Base-by-base conservation (phyloP, 1,139 yeast genomes). In the Kodamaea sp. region DNA sequence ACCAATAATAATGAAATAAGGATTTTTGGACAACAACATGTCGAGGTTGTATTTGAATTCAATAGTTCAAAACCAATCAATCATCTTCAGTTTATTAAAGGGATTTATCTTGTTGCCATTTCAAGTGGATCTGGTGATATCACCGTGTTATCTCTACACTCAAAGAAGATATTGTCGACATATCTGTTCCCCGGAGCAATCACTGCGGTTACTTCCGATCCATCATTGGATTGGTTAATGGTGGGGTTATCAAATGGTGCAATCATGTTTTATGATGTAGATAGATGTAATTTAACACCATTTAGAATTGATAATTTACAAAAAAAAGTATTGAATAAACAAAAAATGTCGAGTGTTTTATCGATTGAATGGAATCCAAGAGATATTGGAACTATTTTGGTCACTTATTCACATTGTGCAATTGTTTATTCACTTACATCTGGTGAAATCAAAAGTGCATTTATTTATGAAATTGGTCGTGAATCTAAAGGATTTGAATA, bases 181-280 rank as follows among this genome's bases (percentile, higher is more conserved):
- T 71, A 70, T 50, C 69, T 70, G 50, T 73, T 84, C 2, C 83
- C 88, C 0, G 82, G 88, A 1, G 67, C 76, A 6, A 75, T 89
- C n/a, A 69, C 84, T 0, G 73, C 85, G 1, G 67, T 83, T 6
- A 89, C 79, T 43, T 62, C 84, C 2, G 98, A 94, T 53, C 96
- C 97, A 1, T 75, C 95, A 0, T 61, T 92, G 49, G 97, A 90
- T 60, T 94, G 95, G 88, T 63, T 90, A 25, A 71, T 84, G 37
- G 55, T 90, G 27, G 98, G 98, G 4, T 64, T 88, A 42, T 75
- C 79, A 37, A 89, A 83, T 57, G 98, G 98, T 3, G 63, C 77
- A 5, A 61, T 85, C 2, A 60, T 79, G 34, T 81, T 84, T n/a
- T 92, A 77, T 54, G 96, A 94, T 58, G 81, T 92, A 12, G 97